phyloP scores from a whole-genome alignment of 345 rosid genomes.

The Mangifera indica region DNA sequence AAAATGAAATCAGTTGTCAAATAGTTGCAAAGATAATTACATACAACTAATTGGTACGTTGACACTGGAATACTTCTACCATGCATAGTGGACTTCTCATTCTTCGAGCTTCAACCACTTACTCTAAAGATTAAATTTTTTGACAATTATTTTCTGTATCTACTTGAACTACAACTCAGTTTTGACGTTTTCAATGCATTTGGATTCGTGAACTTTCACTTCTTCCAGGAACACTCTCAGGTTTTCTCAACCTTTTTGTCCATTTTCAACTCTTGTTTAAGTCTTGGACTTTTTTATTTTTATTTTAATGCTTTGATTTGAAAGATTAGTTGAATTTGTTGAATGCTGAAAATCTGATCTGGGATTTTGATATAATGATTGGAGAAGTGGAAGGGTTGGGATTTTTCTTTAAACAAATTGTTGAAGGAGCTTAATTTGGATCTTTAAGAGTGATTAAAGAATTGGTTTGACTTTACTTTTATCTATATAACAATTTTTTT shows the following conservation, averaged over 20 bases:
- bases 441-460: slow-evolving; percentile 30
- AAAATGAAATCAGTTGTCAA: too few relatives aligned
- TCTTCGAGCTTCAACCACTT: slow-evolving; percentile 10
- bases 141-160: not conserved
- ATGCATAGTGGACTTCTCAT: slow-evolving; percentile 17
- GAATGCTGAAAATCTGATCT: slow-evolving; percentile 18
- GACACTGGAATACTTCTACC: too few relatives aligned
- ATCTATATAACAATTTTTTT: slow-evolving; percentile 7
- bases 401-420: not conserved
- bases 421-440: slow-evolving; percentile 29
- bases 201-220: slow-evolving; percentile 29
- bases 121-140: slow-evolving; percentile 14
- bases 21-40: too few relatives aligned
- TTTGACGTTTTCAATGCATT: slow-evolving; percentile 21
- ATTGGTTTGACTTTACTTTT: slow-evolving; percentile 34
- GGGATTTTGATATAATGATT: slow-evolving; percentile 26
- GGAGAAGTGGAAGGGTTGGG: slow-evolving; percentile 20
- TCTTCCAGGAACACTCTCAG: slow-evolving; percentile 16
- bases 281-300: not conserved
- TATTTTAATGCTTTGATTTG: not conserved
- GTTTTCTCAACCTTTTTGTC: slow-evolving; percentile 19
- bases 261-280: slow-evolving; percentile 3
- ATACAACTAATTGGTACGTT: too few relatives aligned
- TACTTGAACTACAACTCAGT: not conserved
- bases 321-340: not conserved